Evolutionary conservation across 108 stramenopile genomes (phyloP), one percentile per base, ranked within the genome.

Genomic region (Mediolabrus comicus): DNA sequence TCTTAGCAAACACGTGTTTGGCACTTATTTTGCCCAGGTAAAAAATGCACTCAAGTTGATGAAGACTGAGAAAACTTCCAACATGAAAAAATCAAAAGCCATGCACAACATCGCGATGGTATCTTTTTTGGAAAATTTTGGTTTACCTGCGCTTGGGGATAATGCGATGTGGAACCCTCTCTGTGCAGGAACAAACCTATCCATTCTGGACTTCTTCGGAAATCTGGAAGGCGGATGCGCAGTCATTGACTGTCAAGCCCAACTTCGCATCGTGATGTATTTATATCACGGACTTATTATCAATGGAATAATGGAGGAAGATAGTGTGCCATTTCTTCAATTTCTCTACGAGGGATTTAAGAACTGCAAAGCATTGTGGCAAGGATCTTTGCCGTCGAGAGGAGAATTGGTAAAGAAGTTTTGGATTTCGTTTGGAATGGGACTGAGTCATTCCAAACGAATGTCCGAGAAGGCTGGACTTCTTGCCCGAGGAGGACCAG

Each of bases 141-240:
- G 81, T n/a, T 29, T 71, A 3, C 14, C 34, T 9, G 38, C 43
- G 16, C 62, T 65, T 55, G 63, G 49, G 5, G 38, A 71, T n/a
- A 30, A 59, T 9, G 53, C 67, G 13, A n/a, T 81, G 26, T 85
- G 81, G 81, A 85, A 85, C 67, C 81, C 84, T 7, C 71, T 85
- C 3, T 85, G 74, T 53, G 74, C 74, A 31, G 79, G 84, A 22
- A 72, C 70, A 14, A 75, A 59, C 10, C 25, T 82, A 22, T 76
- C 65, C 1, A 67, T 60, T 25, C 17, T 82, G 1, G 11, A 43
- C 55, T 75, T 64, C 41, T 72, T 82, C 77, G 72, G 73, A 10
- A 83, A 79, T 35, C 19, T 85, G 16, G 78, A 85, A 67, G 52
- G 7, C 25, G 85, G 82, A 2, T 60, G 53, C 31, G 17, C 49